A percentile compares a stretch with the other conserved stretches of the same genome.
Conservation (phyloP, 2,329 filamentous ascomycete species). For the Aspergillus puulaauensis region DNA sequence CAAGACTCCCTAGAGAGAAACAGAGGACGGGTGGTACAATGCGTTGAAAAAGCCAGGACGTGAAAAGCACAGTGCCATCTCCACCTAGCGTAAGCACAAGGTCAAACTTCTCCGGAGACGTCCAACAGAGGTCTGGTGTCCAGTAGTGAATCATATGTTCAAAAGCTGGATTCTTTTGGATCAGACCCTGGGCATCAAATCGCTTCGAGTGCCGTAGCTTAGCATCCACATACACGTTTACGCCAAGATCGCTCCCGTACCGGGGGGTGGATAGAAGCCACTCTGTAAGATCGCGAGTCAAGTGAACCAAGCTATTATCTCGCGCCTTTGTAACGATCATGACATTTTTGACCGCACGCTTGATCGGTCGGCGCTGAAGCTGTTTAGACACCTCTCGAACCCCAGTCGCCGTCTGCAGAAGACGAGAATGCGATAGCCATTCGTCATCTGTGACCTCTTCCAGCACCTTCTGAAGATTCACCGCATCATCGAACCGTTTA, state of each 20-base stretch:
- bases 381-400: slow-evolving; percentile 96
- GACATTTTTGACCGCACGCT: slow-evolving; percentile 84
- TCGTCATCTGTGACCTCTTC: slow-evolving; percentile 89
- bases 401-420: slow-evolving; percentile 92
- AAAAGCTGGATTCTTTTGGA: slow-evolving; percentile 73
- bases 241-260: slow-evolving; percentile 84
- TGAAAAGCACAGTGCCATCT: slow-evolving; percentile 95
- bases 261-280: slow-evolving; percentile 89
- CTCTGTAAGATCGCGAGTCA: slow-evolving; percentile 81
- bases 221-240: slow-evolving; percentile 97
- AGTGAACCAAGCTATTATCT: slow-evolving; percentile 85
- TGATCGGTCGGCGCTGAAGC: slow-evolving; percentile 86
- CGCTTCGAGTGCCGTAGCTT: slow-evolving; percentile 86
- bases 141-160: slow-evolving; percentile 87
- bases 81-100: slow-evolving; percentile 90
- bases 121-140: slow-evolving; percentile 95
- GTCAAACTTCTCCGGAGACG: slow-evolving; percentile 90
- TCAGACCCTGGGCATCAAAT: slow-evolving; percentile 73
- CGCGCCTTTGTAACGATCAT: slow-evolving; percentile 99
- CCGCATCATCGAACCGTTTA: slow-evolving; percentile 91
- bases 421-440: slow-evolving; percentile 85
- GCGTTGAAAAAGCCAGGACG: slow-evolving; percentile 94
- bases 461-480: slow-evolving; percentile 90
- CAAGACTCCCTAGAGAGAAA: slow-evolving; percentile 87
- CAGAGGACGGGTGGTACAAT: slow-evolving; percentile 91